Evolutionary conservation across 164 flowering plant species (phyloP), one percentile per base, ranked within the genome.

Genomic region (Malania oleifera): DNA sequence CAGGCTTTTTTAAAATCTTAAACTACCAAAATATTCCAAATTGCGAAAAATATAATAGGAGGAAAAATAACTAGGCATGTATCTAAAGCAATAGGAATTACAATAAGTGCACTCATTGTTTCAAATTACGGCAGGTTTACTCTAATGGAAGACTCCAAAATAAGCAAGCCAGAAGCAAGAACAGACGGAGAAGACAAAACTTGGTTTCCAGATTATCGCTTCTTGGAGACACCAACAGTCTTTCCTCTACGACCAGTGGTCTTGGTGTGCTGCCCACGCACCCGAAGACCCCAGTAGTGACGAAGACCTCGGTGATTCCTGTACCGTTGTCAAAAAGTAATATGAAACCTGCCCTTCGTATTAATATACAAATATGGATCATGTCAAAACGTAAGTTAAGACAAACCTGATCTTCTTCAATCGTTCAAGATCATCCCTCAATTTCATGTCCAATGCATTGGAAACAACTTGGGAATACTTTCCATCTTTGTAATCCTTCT

Each of bases 211-310:
- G 43, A 26, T 64, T 59, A 74, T 59, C 84, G 75, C 88, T 87
- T 87, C 81, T 87, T 87, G 43, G 91, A 87, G 73, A 85, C 91
- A 76, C 89, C 89, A 74, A 85, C 91, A 57, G 89, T 87, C 83
- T 87, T 82, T 26, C 95, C 91, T 54, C 95, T 70, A 41, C 89
- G 85, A 15, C 91, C 91, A 37, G 89, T 81, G 1, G 89, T 81
- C 74, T 81, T 83, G 59, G 89, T 83, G 72, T 83, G 89, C 71
- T 84, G 90, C 1, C 95, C 95, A 40, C 88, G 85, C 20, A 86
- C 91, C 9, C 95, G 76, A 7, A 86, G 88, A 49, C 95, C 91
- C 95, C 95, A 87, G 77, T 85, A 85, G 80, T 86, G 93, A 67
- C 86, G 75, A 11, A 82, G 77, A 71, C 93, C 90, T 59, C 93